Percentiles rank a stretch among this genome's conserved stretches.
Evolutionary conservation across 495 filamentous ascomycete species (phyloP).

Genomic region (Parathielavia hyrcaniae): DNA sequence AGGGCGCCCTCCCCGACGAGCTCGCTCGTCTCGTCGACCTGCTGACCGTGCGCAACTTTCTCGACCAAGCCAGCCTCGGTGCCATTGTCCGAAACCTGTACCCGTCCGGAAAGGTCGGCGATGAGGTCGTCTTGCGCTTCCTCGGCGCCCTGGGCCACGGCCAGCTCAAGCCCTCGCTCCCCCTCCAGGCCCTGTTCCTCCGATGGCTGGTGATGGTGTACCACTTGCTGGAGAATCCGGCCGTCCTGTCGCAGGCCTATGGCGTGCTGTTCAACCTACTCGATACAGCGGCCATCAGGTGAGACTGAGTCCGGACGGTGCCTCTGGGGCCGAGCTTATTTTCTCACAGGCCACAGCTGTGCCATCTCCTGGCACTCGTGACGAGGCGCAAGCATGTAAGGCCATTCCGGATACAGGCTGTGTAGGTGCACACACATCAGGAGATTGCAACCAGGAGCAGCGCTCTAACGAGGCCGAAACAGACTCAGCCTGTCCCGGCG

Average conservation of each 20-base stretch:
- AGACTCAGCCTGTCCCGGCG: conserved; percentile 57
- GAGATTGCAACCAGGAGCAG: not conserved
- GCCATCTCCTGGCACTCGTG: conserved; percentile 75
- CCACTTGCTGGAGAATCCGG: conserved; percentile 60
- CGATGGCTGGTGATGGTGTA: conserved; percentile 79
- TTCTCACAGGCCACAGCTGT: conserved; percentile 51
- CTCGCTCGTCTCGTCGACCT: conserved; percentile 61
- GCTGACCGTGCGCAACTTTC: conserved; percentile 56
- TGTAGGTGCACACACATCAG: conserved; percentile 49
- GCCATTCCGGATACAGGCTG: conserved; percentile 73
- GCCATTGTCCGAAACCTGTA: conserved; percentile 69
- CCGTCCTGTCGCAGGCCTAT: conserved; percentile 63
- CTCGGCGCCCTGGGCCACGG: conserved; percentile 74
- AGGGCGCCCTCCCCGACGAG: conserved; percentile 55
- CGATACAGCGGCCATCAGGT: conserved; percentile 71
- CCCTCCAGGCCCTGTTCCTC: conserved; percentile 61
- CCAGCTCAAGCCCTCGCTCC: conserved; percentile 65
- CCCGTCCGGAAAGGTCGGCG: conserved; percentile 56
- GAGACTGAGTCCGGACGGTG: conserved; percentile 17
- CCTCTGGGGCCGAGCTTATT: conserved; percentile 28
- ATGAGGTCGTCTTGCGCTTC: conserved; percentile 57
- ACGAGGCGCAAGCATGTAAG: conserved; percentile 84
- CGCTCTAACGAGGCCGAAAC: conserved; percentile 22
- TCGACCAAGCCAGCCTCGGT: conserved; percentile 68
- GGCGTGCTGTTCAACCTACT: conserved; percentile 75